Evolutionary conservation across 345 rosid genomes (phyloP), one percentile per base, ranked within the genome.

Genomic region (Acer campestre): DNA sequence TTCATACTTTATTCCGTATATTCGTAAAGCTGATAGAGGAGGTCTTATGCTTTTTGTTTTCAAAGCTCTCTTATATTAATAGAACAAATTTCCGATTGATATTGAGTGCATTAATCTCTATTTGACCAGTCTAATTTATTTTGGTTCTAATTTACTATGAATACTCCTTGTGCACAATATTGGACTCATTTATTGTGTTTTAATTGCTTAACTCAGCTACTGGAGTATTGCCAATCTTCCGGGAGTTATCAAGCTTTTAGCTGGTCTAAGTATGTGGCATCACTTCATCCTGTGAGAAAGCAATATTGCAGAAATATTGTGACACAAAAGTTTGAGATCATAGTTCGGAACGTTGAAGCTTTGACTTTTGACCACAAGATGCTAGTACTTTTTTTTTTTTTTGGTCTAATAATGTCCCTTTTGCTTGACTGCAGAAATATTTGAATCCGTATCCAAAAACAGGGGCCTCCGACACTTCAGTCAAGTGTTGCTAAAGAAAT

Each of bases 201-300:
- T 56, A 56, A 18, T 62, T 82, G 6, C 78, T 61, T 78, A 17
- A 14, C 87, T 84, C 86, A 94, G 99, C 5, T 93, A 80, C 7
- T 87, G 75, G 82, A 78, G 96, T 29, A 20, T 93, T 7, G 88
- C 94, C 64, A 79, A 83, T 74, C 81, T 92, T 61, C 88, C 99
- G 0, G 98, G 99, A 82, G 96, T 91, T 61, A 88, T 95, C 70
- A 84, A 93, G 88, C 92, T 95, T 56, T 65, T 82, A 44, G 92
- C 92, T 58, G 99, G 99, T 70, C 83, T 93, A 74, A 77, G 87
- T 48, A 93, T 95, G 99, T 92, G 98, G 98, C 98, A 14, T 90
- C 97, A 38, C 84, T 93, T 75, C 82, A 77, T 62, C 86, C 86
- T 13, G 89, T 92, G 81, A 90, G 99, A 70, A 92, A 80, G 84